Percentiles rank a stretch among this genome's conserved stretches.
phyloP scores from a whole-genome alignment of 805 yeast species.

The Wickerhamomyces ciferrii region DNA sequence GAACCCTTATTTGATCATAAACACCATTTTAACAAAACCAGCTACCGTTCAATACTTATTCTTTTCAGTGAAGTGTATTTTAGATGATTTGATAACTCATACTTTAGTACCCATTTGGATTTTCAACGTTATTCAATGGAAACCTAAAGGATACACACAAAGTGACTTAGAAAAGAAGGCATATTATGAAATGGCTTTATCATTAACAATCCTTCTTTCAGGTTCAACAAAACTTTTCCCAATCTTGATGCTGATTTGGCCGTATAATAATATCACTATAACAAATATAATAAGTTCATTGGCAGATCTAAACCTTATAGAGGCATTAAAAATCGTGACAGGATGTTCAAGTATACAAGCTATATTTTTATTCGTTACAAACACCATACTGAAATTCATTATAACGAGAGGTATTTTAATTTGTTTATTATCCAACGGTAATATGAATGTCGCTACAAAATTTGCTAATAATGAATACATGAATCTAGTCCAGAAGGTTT shows the following conservation, averaged over 20 bases:
- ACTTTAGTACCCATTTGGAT: slow-evolving; percentile 26
- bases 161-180: slow-evolving; percentile 10
- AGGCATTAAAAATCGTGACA: slow-evolving; percentile 48
- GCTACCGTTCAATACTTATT: slow-evolving; percentile 48
- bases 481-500: not conserved
- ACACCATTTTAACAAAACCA: slow-evolving; percentile 25
- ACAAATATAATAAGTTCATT: slow-evolving; percentile 53
- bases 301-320: slow-evolving; percentile 59
- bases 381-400: slow-evolving; percentile 5
- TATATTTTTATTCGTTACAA: slow-evolving; percentile 5
- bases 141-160: slow-evolving; percentile 8
- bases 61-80: slow-evolving; percentile 47
- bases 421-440: slow-evolving; percentile 8
- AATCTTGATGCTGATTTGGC: slow-evolving; percentile 93
- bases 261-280: slow-evolving; percentile 77
- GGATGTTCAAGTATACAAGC: slow-evolving; percentile 15
- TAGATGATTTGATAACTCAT: slow-evolving; percentile 40
- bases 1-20: slow-evolving; percentile 22
- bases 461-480: not conserved
- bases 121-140: slow-evolving; percentile 24
- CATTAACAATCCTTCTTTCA: slow-evolving; percentile 69
- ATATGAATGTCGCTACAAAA: not conserved
- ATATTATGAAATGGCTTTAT: slow-evolving; percentile 37
- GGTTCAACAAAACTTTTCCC: slow-evolving; percentile 83
- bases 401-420: slow-evolving; percentile 12